Percentiles rank a stretch among this genome's conserved stretches.
phyloP scores from a whole-genome alignment of 768 basidiomycete genomes.

The Rhizopogon vinicolor region DNA sequence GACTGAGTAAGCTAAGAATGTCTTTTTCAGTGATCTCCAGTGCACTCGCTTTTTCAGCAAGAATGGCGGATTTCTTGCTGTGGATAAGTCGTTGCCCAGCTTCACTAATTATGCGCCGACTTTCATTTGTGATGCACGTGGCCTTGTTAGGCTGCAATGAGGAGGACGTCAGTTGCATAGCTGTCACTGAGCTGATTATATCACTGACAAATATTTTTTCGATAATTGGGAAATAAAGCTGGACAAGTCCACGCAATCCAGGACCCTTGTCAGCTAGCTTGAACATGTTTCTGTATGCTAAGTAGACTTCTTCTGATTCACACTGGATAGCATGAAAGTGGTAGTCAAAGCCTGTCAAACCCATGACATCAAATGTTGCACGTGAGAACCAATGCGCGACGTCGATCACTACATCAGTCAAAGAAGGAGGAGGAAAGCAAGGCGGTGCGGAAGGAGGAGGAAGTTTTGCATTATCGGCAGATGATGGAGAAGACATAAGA shows the following conservation, averaged over 20 bases:
- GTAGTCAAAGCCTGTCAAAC: slow-evolving; percentile 52
- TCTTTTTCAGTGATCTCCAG: slow-evolving; percentile 36
- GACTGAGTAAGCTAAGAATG: slow-evolving; percentile 45
- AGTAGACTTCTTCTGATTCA: slow-evolving; percentile 44
- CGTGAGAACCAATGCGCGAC: slow-evolving; percentile 56
- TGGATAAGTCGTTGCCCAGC: slow-evolving; percentile 40
- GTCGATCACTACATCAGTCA: slow-evolving; percentile 33
- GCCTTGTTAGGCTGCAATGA: slow-evolving; percentile 37
- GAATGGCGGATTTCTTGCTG: slow-evolving; percentile 34
- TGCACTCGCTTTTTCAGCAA: slow-evolving; percentile 29
- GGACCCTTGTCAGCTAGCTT: slow-evolving; percentile 42
- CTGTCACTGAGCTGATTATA: not conserved
- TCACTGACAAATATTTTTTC: slow-evolving; percentile 40
- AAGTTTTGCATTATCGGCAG: not conserved
- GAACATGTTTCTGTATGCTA: slow-evolving; percentile 48
- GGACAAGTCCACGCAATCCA: slow-evolving; percentile 34
- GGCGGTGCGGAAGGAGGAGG: slow-evolving; percentile 7
- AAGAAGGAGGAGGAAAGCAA: not conserved
- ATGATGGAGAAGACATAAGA: slow-evolving; percentile 15
- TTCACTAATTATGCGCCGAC: slow-evolving; percentile 33
- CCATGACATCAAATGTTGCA: slow-evolving; percentile 61
- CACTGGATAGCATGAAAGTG: slow-evolving; percentile 45
- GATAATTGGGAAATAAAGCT: slow-evolving; percentile 43
- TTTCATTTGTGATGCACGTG: slow-evolving; percentile 32
- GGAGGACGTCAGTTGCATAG: not conserved